Evolutionary conservation across 345 rosid genomes (phyloP), one percentile per base, ranked within the genome.

Genomic region (Aurinia saxatilis): DNA sequence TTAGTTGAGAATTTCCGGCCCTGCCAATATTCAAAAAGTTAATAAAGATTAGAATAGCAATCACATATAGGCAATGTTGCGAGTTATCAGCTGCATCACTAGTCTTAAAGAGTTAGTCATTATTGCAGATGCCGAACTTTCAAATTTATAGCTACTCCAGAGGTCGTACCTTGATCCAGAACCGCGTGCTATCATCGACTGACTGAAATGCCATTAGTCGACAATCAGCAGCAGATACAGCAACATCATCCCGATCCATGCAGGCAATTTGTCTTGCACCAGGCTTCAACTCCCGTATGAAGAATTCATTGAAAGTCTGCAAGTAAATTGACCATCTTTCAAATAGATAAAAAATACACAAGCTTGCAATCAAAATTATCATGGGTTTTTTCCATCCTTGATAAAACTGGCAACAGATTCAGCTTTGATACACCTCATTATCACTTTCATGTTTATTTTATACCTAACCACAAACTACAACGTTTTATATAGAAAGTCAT

Each of bases 241-340:
- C 95, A 51, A 86, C 63, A 65, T 83, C 89, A 46, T 86, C 86
- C 50, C 40, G 73, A 51, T 85, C 88, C 51, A 60, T 1, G 38
- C 46, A 77, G n/a, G 95, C 86, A 74, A 89, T 65, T 66, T 88
- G 81, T 78, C 96, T 88, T 57, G 90, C 86, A 68, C 89, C 85
- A 36, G 84, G 91, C 65, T 86, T 86, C 49, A 92, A 70, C 81
- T 92, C 98, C 71, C 98, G 82, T 66, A 87, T 72, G 80, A 92
- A 92, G 66, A 92, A 92, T 56, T 89, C 95, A 78, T 92, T 92
- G 76, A 92, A 89, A 13, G 98, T 89, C 98, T 92, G 83, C 70
- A 63, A 30, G 37, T 57, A 51, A 54, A 57, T 37, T 21, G 52
- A 17, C 36, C 50, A 50, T 33, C 21, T 47, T 70, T 55, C 16